Evolutionary conservation across 2,329 filamentous ascomycete genomes (phyloP).

Genomic region (Ascosphaera apis): DNA sequence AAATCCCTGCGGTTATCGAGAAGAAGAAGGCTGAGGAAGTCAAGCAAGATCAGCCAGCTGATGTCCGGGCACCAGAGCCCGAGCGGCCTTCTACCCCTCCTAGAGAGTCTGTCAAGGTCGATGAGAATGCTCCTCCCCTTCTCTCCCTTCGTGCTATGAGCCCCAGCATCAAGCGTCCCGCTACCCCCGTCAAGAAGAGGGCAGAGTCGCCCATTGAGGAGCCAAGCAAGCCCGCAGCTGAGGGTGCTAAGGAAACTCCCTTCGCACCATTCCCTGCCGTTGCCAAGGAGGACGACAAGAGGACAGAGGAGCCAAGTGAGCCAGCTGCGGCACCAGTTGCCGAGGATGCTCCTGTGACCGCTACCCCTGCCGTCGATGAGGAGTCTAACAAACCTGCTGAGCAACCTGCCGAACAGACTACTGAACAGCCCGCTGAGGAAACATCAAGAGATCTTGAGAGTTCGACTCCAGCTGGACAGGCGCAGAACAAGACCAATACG

Average conservation of each 20-base stretch:
- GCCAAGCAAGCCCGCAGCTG: neutral
- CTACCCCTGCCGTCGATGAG: constrained; percentile 3
- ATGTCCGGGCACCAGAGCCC: neutral
- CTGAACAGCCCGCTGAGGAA: constrained; percentile 1
- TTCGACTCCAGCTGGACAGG: neutral
- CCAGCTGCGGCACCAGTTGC: constrained; percentile 1
- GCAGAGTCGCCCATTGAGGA: neutral
- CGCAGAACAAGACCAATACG: constrained; percentile 6
- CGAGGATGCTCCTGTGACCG: constrained; percentile 4
- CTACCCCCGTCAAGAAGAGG: neutral
- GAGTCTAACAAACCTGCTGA: neutral
- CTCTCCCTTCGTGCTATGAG: neutral
- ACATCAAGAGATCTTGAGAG: neutral
- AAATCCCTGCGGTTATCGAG: neutral
- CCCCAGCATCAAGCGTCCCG: neutral
- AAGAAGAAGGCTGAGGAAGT: neutral
- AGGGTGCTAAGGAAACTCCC: neutral
- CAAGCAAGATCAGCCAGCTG: neutral
- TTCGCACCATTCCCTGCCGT: neutral
- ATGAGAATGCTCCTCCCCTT: neutral
- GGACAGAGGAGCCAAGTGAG: neutral
- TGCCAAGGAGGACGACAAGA: neutral
- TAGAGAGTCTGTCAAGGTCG: neutral
- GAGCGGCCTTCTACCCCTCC: neutral
- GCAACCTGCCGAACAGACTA: constrained; percentile 5